Percentiles rank a stretch among this genome's conserved stretches.
Evolutionary conservation across 2,329 filamentous ascomycete genomes (phyloP).

Genomic region (Neopestalotiopsis sp.): DNA sequence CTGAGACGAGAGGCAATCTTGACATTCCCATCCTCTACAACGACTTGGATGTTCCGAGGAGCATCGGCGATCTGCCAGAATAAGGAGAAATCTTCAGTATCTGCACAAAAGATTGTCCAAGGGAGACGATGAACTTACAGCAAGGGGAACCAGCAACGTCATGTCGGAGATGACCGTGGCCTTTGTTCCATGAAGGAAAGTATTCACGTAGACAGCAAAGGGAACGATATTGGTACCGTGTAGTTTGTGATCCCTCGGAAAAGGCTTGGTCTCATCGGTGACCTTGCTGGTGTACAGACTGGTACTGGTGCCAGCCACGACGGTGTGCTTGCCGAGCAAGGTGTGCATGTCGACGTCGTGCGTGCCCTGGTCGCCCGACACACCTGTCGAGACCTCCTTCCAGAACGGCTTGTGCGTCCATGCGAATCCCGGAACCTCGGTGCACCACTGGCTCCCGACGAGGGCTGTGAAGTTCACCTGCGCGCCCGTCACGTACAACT

Average conservation of each 20-base stretch:
- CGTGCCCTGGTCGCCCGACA: background rate
- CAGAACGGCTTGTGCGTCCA: slow-evolving; percentile 33
- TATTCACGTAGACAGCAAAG: slow-evolving; percentile 47
- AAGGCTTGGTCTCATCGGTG: slow-evolving; percentile 44
- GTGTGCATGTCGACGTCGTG: slow-evolving; percentile 43
- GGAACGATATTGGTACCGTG: slow-evolving; percentile 49
- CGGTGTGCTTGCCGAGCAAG: slow-evolving; percentile 38
- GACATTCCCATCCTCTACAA: too few relatives aligned
- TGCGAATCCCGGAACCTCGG: slow-evolving; percentile 30
- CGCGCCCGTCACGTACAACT: slow-evolving; percentile 15
- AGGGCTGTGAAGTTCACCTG: slow-evolving; percentile 29
- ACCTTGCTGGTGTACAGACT: slow-evolving; percentile 42
- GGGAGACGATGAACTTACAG: slow-evolving; percentile 29
- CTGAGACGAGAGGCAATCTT: too few relatives aligned
- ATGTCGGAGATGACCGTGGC: slow-evolving; percentile 37
- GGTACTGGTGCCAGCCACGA: slow-evolving; percentile 34
- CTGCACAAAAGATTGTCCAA: slow-evolving; percentile 8
- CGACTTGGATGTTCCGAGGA: too few relatives aligned
- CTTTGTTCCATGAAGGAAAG: slow-evolving; percentile 36
- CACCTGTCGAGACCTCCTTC: slow-evolving; percentile 29
- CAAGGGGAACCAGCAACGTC: slow-evolving; percentile 41
- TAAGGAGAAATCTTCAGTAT: background rate
- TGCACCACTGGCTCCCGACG: slow-evolving; percentile 29
- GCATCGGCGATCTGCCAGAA: too few relatives aligned
- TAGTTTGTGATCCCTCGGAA: slow-evolving; percentile 45